Evolutionary conservation across 345 rosid species (phyloP), one percentile per base, ranked within the genome.

Genomic region (Adansonia digitata): DNA sequence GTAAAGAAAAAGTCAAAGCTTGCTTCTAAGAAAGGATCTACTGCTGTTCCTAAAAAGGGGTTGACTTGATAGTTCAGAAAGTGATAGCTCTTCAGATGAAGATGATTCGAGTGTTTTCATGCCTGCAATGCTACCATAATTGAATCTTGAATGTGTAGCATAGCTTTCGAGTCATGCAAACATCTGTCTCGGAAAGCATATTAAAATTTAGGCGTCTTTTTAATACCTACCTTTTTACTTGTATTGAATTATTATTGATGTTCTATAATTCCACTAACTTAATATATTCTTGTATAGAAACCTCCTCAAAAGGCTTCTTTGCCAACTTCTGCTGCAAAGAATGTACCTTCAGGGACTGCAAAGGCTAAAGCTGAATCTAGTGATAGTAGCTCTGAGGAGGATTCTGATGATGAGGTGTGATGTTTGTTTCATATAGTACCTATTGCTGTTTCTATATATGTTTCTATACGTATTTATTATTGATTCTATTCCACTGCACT

Each of bases 31-130:
- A 81, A 78, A 61, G 79, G 70, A 8, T 11, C 76, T 2, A 69
- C 63, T 53, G 59, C 70, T 42, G 71, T 67, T 49, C 1, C 53
- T 3, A 76, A 69, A 67, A 74, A 71, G 61, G 74, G 70, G 70
- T 56, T 75, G 2, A 76, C 65, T n/a, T 61, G 84, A 74, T 70
- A 64, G 78, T 67, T 80, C 80, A 0, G 79, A 80, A 18, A 82
- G 74, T 66, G 87, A 85, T 48, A 73, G 77, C 52, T 82, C 85
- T 56, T 72, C 75, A 0, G 87, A 85, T n/a, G 82, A 65, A 22
- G 69, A 65, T 46, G 71, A 24, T 2, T 35, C 43, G 37, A 66
- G 71, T 66, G 31, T 66, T 24, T 35, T 20, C 9, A 22, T 66
- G n/a, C 34, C 17, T 9, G 5, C 45, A 40, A 27, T 59, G 35